These are phyloP conservation scores for Lasiodiplodia hormozganensis DNA, from an alignment of 2,329 filamentous ascomycete genomes.

Conservation along the genomic window DNA sequence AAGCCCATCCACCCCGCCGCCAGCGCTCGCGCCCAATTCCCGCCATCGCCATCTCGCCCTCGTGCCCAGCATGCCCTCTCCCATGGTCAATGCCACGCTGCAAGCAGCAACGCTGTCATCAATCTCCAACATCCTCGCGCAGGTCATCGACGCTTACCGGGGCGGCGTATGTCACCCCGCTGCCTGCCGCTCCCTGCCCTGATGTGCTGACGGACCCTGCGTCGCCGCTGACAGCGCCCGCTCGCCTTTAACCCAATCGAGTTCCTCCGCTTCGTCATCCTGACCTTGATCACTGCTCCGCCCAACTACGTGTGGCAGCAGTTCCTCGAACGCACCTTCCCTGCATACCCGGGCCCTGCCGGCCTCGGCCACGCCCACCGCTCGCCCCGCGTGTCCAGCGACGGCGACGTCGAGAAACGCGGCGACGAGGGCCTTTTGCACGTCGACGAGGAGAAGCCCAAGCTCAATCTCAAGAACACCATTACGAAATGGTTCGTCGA, in stretches of 20 bases:
- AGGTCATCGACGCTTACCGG: constrained; percentile 45
- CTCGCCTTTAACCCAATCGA: constrained; percentile 47
- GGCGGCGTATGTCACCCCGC: constrained; percentile 33
- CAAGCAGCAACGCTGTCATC: constrained; percentile 44
- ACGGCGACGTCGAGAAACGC: constrained; percentile 31
- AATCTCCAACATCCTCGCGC: constrained; percentile 47
- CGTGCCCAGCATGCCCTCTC: constrained; percentile 41
- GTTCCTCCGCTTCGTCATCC: constrained; percentile 58
- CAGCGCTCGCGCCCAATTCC: background rate
- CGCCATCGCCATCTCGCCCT: constrained; percentile 35
- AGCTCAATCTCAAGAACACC: constrained; percentile 61
- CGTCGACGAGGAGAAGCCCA: constrained; percentile 35
- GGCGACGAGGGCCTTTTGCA: constrained; percentile 29
- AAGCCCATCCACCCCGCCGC: background rate
- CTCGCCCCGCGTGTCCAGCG: constrained; percentile 5
- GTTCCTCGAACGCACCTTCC: constrained; percentile 76
- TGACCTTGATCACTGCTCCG: constrained; percentile 74
- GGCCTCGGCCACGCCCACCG: constrained; percentile 40
- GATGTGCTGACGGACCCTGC: background rate
- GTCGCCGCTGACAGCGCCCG: constrained; percentile 33
- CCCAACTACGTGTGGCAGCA: constrained; percentile 89
- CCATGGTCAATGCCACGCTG: constrained; percentile 30
- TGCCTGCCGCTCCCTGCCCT: background rate
- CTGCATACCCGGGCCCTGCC: constrained; percentile 55
- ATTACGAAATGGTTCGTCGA: constrained; percentile 71